phyloP scores from a whole-genome alignment of 495 filamentous ascomycete genomes.

The Penicillium bovifimosum region DNA sequence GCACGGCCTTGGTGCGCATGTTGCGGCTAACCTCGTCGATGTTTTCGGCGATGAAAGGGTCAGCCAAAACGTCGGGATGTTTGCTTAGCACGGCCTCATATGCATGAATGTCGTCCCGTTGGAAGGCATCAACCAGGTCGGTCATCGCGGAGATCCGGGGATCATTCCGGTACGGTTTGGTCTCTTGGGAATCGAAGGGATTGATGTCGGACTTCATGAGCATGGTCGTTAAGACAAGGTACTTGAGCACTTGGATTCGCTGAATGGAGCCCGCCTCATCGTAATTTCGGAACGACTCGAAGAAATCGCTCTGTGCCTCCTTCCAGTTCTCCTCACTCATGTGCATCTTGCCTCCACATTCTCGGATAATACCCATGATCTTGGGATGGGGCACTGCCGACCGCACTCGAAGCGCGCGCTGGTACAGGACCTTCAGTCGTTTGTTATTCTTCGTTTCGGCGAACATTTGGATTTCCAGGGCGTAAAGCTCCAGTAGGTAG shows the following conservation, averaged over 20 bases:
- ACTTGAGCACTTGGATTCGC: constrained; percentile 95
- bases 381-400: constrained; percentile 97
- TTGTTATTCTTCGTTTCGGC: constrained; percentile 96
- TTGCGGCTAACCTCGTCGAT: constrained; percentile 98
- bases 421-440: constrained; percentile 86
- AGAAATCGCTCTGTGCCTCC: constrained; percentile 93
- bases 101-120: constrained; percentile 86
- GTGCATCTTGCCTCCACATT: constrained; percentile 99
- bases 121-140: constrained; percentile 91
- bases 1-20: constrained; percentile 91
- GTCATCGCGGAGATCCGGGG: constrained; percentile 95
- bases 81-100: constrained; percentile 85
- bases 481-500: constrained; percentile 92
- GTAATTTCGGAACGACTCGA: constrained; percentile 98
- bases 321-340: constrained; percentile 99
- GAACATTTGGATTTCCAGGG: constrained; percentile 98
- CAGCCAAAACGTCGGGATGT: constrained; percentile 82
- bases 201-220: constrained; percentile 99
- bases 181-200: constrained; percentile 97
- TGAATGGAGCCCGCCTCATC: constrained; percentile 95
- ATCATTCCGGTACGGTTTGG: constrained; percentile 97
- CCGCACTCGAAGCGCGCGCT: constrained; percentile 80
- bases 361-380: constrained; percentile 98
- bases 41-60: constrained; percentile 97
- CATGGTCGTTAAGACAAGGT: constrained; percentile 94